Conservation (phyloP, 495 filamentous ascomycete genomes). For the Hypoxylon trugodes region DNA sequence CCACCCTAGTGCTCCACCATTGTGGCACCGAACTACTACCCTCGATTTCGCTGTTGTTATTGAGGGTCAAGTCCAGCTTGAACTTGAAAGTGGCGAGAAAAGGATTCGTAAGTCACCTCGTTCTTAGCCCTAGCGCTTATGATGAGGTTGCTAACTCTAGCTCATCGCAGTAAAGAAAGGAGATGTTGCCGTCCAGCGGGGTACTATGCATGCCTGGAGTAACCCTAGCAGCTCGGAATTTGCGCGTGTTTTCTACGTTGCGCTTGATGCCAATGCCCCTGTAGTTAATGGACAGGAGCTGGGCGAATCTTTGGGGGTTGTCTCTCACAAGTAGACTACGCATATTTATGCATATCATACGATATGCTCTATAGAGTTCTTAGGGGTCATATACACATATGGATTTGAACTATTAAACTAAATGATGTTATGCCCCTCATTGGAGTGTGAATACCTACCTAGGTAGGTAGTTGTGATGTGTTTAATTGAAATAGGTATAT, state of each 20-base stretch:
- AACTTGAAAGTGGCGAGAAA: conserved; percentile 65
- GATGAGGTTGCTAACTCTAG: not conserved
- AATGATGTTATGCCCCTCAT: no score
- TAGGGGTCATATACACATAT: no score
- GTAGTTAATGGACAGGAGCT: conserved; percentile 49
- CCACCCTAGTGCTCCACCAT: no score
- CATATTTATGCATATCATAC: no score
- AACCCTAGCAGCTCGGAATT: conserved; percentile 63
- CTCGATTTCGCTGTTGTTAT: conserved; percentile 75
- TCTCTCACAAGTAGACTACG: no score
- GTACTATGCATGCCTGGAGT: conserved; percentile 68
- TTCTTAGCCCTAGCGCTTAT: not conserved
- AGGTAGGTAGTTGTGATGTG: no score
- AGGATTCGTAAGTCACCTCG: conserved; percentile 28
- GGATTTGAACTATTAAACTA: no score
- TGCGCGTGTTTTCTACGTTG: conserved; percentile 64
- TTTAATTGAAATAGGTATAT: no score
- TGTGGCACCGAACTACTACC: conserved; percentile 65
- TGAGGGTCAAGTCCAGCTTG: conserved; percentile 65
- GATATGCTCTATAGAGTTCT: no score
- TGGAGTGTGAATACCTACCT: no score
- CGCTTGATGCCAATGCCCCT: conserved; percentile 53
- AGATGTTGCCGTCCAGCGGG: conserved; percentile 65
- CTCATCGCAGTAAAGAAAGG: conserved; percentile 59
- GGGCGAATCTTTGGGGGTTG: no score